These are phyloP conservation scores for Penicillium sp. DNA, from an alignment of 2,329 filamentous ascomycete genomes.

Conservation along the genomic window DNA sequence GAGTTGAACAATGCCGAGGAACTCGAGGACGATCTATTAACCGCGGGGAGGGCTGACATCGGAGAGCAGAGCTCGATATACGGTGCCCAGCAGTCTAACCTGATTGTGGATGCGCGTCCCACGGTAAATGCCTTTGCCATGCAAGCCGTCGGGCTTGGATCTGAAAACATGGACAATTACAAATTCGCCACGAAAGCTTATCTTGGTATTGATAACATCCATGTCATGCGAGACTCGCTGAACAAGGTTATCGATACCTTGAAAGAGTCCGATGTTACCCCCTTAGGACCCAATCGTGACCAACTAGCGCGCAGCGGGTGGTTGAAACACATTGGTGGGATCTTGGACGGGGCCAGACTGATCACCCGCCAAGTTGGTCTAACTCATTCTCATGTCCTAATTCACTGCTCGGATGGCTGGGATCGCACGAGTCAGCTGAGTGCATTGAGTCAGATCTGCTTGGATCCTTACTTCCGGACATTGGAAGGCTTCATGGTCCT, in stretches of 20 bases:
- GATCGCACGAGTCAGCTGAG: constrained; percentile 94
- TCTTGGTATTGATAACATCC: constrained; percentile 95
- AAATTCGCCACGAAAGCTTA: constrained; percentile 87
- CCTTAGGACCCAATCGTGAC: constrained; percentile 76
- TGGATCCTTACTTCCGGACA: constrained; percentile 93
- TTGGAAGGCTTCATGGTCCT: constrained; percentile 91
- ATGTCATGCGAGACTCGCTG: constrained; percentile 92
- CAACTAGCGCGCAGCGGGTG: constrained; percentile 78
- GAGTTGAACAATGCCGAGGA: constrained; percentile 62
- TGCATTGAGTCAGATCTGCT: constrained; percentile 83
- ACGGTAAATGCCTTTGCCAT: constrained; percentile 93
- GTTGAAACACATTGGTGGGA: constrained; percentile 80
- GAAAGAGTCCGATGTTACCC: constrained; percentile 86
- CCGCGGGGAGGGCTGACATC: constrained; percentile 53
- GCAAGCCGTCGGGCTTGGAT: constrained; percentile 87
- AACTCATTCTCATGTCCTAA: constrained; percentile 88
- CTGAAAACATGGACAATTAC: constrained; percentile 98
- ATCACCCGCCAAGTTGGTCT: constrained; percentile 87
- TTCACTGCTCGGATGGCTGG: constrained; percentile 98
- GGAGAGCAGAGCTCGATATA: constrained; percentile 68
- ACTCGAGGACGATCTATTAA: constrained; percentile 65
- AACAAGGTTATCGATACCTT: constrained; percentile 82
- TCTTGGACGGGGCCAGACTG: constrained; percentile 77
- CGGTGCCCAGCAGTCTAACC: constrained; percentile 85
- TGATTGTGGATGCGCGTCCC: constrained; percentile 93